phyloP scores from a whole-genome alignment of 208 protist species.

The Tritrichomonas foetus region DNA sequence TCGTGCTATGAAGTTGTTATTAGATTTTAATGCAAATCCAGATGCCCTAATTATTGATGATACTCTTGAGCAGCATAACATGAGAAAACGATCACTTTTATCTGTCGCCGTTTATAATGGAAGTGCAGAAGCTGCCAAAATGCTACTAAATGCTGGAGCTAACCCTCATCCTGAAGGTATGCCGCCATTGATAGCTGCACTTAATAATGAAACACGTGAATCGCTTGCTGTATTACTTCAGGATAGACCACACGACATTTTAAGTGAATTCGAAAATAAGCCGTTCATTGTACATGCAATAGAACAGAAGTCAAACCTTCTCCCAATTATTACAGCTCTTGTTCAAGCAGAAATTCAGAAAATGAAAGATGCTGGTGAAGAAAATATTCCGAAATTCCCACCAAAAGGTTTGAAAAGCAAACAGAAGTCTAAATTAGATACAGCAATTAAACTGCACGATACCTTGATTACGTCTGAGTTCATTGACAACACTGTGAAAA shows the following conservation, averaged over 20 bases:
- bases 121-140: background rate
- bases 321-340: background rate
- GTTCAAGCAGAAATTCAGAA: background rate
- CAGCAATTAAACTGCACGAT: background rate
- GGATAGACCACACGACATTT: background rate
- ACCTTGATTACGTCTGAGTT: too few species aligned
- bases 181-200: background rate
- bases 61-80: background rate
- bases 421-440: background rate
- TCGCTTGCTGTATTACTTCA: background rate
- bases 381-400: background rate
- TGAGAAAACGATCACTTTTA: background rate
- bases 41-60: background rate
- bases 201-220: background rate
- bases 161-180: background rate
- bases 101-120: background rate
- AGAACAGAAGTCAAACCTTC: background rate
- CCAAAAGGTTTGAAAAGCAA: background rate
- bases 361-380: background rate
- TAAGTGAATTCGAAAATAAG: background rate
- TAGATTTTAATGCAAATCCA: slow-evolving; percentile 23
- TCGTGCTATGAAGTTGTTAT: background rate
- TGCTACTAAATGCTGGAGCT: background rate
- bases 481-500: too few species aligned
- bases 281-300: background rate